phyloP scores from a whole-genome alignment of 2,329 filamentous ascomycete genomes.

The Fusarium sp. region DNA sequence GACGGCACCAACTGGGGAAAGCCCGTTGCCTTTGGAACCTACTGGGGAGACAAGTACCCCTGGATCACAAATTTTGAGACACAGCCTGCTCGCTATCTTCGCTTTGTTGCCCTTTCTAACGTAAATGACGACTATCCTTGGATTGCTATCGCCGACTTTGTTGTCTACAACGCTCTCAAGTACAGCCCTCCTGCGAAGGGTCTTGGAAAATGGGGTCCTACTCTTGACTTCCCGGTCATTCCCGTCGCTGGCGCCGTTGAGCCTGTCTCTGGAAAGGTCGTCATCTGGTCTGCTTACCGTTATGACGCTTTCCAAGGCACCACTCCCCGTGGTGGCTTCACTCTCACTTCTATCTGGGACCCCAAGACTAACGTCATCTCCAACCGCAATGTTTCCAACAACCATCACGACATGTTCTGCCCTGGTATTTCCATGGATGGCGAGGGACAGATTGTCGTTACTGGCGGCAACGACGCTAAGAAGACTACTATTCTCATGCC shows the following conservation, averaged over 20 bases:
- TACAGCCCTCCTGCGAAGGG: slow-evolving; percentile 23
- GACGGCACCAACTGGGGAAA: slow-evolving; percentile 33
- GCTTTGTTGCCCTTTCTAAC: slow-evolving; percentile 28
- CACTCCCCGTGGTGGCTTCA: slow-evolving; percentile 32
- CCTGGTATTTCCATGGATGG: slow-evolving; percentile 64
- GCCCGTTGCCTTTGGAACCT: slow-evolving; percentile 34
- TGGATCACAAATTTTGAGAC: slow-evolving; percentile 38
- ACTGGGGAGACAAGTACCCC: slow-evolving; percentile 32
- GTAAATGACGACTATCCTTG: slow-evolving; percentile 19
- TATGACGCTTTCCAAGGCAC: slow-evolving; percentile 34
- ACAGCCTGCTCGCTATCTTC: slow-evolving; percentile 37
- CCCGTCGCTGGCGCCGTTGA: slow-evolving; percentile 38
- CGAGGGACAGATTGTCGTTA: slow-evolving; percentile 64
- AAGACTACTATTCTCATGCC: slow-evolving; percentile 61
- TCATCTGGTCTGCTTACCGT: slow-evolving; percentile 38
- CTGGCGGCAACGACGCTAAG: slow-evolving; percentile 63
- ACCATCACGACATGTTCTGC: slow-evolving; percentile 67
- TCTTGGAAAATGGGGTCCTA: slow-evolving; percentile 34
- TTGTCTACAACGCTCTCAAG: slow-evolving; percentile 32
- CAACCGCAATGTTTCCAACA: slow-evolving; percentile 51
- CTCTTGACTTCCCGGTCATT: slow-evolving; percentile 37
- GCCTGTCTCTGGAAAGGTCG: slow-evolving; percentile 29
- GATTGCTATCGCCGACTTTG: slow-evolving; percentile 35
- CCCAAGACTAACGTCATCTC: slow-evolving; percentile 30
- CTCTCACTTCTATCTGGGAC: slow-evolving; percentile 36